These are phyloP conservation scores for Dactylorhiza incarnata DNA, from an alignment of 106 monocot species.

Conservation along the genomic window DNA sequence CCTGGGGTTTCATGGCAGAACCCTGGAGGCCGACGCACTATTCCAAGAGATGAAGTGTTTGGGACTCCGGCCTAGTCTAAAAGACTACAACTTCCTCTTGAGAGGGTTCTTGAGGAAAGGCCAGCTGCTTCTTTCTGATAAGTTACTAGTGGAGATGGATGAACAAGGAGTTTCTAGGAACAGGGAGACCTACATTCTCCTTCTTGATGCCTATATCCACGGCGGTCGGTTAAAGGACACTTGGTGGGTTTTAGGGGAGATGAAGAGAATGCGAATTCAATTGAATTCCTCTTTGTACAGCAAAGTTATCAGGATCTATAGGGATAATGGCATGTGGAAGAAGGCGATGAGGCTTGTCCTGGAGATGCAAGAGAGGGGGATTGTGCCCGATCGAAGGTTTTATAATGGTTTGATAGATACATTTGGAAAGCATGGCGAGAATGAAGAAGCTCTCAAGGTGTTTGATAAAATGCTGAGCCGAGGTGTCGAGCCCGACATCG, in stretches of 20 bases:
- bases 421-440: slow-evolving; percentile 48
- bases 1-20: slow-evolving; percentile 53
- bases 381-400: slow-evolving; percentile 32
- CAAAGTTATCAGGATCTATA: slow-evolving; percentile 44
- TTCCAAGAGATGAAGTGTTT: slow-evolving; percentile 49
- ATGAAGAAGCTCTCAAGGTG: slow-evolving; percentile 35
- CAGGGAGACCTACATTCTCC: slow-evolving; percentile 45
- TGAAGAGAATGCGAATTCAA: slow-evolving; percentile 33
- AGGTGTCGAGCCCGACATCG: slow-evolving; percentile 49
- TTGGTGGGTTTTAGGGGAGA: slow-evolving; percentile 55
- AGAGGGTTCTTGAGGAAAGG: slow-evolving; percentile 44
- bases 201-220: slow-evolving; percentile 41
- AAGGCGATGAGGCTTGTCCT: slow-evolving; percentile 44
- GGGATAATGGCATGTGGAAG: slow-evolving; percentile 92
- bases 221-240: slow-evolving; percentile 62
- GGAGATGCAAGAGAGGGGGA: slow-evolving; percentile 49
- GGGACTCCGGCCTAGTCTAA: slow-evolving; percentile 15
- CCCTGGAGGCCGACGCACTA: slow-evolving; percentile 57
- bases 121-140: slow-evolving; percentile 40
- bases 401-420: slow-evolving; percentile 61
- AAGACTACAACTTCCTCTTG: slow-evolving; percentile 48
- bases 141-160: slow-evolving; percentile 49
- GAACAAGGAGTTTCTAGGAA: slow-evolving; percentile 31
- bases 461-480: slow-evolving; percentile 52
- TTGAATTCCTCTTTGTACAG: slow-evolving; percentile 35